Base-by-base conservation (phyloP, 2,329 filamentous ascomycete genomes). In the Paradendryphiella salina region DNA sequence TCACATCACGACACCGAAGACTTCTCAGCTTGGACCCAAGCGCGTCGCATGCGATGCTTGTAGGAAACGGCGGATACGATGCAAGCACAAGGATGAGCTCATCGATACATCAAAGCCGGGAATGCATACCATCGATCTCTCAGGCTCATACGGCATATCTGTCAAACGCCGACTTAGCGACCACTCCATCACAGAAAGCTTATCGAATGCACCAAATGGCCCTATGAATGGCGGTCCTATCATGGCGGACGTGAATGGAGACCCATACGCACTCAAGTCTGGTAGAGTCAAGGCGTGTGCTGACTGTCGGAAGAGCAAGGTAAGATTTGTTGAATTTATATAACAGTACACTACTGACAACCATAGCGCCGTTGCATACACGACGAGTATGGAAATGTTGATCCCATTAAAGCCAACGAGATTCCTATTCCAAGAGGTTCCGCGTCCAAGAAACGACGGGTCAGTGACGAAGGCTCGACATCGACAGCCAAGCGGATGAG, bases 271-370 rank as follows among this genome's bases (percentile, higher is more conserved):
- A 52, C 77, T 76, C 37, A 79, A 83, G 71, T 82, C 83, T 66
- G 79, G 82, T 52, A 72, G 84, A 61, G 85, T 79, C 62, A 86
- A 85, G 69, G 84, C 84, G 35, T 87, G 84, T 66, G 79, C 83
- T 51, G 83, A 86, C 60, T 87, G 84, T 70, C 80, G 84, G 37
- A 86, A 85, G 67, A 85, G 83, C 77, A 86, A 86, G 78, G 84
- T 85, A 66, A 70, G 79, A 71, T 33, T 17, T 28, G 11, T 35
- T 4, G 20, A 15, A 44, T 4, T 28, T n/a, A 4, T 9, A 11
- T 14, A 6, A 28, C 32, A 41, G 35, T 4, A 28, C 21, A 37
- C 29, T 35, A 31, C 61, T 71, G 60, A 68, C 61, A 64, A 35
- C 17, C 20, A 15, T 48, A 86, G 83, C 82, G 84, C 51, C 82